Evolutionary conservation across 164 flowering plant species (phyloP), one percentile per base, ranked within the genome.

Genomic region (Echeveria elegans): DNA sequence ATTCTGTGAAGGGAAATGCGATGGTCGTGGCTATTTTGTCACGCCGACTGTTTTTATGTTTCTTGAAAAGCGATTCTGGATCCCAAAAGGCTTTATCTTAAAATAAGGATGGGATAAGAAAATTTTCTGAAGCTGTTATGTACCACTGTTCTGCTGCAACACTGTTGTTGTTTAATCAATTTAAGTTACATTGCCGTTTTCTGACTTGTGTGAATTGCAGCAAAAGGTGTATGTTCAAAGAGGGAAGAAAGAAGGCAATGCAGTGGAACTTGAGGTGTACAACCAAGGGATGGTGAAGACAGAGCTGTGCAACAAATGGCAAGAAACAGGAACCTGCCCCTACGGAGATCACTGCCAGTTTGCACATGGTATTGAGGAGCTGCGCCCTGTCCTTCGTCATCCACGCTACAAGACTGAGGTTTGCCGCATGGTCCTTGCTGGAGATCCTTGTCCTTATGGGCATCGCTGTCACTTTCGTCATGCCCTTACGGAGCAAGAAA

Each of bases 401-500:
- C 98, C 96, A 28, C 92, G 98, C 74, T 89, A 89, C 85, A 92
- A 92, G 82, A 89, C 98, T 16, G 90, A 88, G 77, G 88, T 89
- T 53, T 92, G 98, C 82, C 80, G 94, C 26, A 92, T 92, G 96
- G 86, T 92, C 67, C 86, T 92, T 1, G 76, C 83, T 18, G 94
- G 96, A 15, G 87, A 80, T 59, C 65, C 37, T 47, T 92, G 96
- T 68, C 98, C 98, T 8, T 92, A 92, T 50, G 98, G 96, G 62
- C 96, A 89, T 69, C 94, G 98, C 63, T 92, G 98, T 80, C 96
- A 92, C 73, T 92, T 92, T 72, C 96, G 94, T 66, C 98, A 92
- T 69, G 80, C 86, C 26, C 84, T 91, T 63, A 79, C 96, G 21
- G 89, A 87, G 19, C 73, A 83, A 66, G 97, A 91, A 72, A 82